phyloP scores from a whole-genome alignment of 371 early-diverging fungal genomes.

The Encephalitozoon romaleae region DNA sequence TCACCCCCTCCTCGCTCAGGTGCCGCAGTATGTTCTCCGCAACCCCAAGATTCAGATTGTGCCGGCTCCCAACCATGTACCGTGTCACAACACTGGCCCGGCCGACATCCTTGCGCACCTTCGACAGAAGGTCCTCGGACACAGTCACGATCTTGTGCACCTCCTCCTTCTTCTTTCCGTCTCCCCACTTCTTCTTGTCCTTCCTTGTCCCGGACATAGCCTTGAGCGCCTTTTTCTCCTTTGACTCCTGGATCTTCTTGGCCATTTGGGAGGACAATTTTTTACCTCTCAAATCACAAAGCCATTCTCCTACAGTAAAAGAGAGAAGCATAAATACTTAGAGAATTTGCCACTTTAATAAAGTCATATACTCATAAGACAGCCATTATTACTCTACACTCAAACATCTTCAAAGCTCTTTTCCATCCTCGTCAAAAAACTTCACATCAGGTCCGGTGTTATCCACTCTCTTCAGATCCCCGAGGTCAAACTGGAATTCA shows the following conservation, averaged over 20 bases:
- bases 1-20: conserved; percentile 31
- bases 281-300: neutral
- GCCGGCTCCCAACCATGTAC: conserved; percentile 32
- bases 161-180: conserved; percentile 46
- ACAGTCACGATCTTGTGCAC: conserved; percentile 36
- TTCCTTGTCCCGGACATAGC: conserved; percentile 44
- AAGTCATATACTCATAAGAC: neutral
- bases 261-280: conserved; percentile 31
- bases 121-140: conserved; percentile 41
- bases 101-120: conserved; percentile 55
- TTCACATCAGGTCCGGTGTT: conserved; percentile 17
- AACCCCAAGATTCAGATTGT: conserved; percentile 51
- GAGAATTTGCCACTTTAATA: neutral
- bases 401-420: neutral
- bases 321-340: neutral
- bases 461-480: neutral
- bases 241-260: conserved; percentile 53
- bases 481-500: conserved; percentile 21
- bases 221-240: conserved; percentile 45
- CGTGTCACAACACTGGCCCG: conserved; percentile 46
- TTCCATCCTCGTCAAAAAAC: conserved; percentile 30
- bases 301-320: neutral
- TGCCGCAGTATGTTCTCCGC: conserved; percentile 46
- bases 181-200: conserved; percentile 58
- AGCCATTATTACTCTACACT: neutral